phyloP scores from a whole-genome alignment of 257 asterid genomes.

The Petunia secreta region DNA sequence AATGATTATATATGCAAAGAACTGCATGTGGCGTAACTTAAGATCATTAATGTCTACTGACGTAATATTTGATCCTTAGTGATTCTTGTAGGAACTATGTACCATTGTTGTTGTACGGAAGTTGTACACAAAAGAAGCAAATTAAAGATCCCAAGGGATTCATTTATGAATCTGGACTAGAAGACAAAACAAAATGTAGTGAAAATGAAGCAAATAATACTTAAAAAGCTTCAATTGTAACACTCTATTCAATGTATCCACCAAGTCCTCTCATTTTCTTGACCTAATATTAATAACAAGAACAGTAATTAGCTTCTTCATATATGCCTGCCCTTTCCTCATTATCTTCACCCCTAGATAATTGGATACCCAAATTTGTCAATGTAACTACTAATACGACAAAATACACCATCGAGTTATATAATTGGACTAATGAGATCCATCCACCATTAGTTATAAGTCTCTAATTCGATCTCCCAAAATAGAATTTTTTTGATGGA shows the following conservation, averaged over 20 bases:
- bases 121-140: conserved; percentile 35
- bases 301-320: conserved; percentile 11
- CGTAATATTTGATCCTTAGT: not conserved
- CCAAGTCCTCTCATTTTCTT: not conserved
- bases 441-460: too few relatives aligned
- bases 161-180: conserved; percentile 48
- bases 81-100: conserved; percentile 14
- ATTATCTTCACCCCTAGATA: conserved; percentile 30
- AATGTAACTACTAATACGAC: conserved; percentile 39
- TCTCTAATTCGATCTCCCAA: too few relatives aligned
- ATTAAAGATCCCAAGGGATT: conserved; percentile 26
- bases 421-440: too few relatives aligned
- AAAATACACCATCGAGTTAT: conserved; percentile 25
- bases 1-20: not conserved
- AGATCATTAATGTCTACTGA: not conserved
- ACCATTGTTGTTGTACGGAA: conserved; percentile 50
- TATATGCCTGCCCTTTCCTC: not conserved
- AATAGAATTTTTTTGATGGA: too few relatives aligned
- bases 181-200: conserved; percentile 42
- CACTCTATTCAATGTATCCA: conserved; percentile 16
- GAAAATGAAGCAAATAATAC: conserved; percentile 19
- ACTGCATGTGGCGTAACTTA: not conserved
- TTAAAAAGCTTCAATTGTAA: conserved; percentile 9
- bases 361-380: conserved; percentile 36
- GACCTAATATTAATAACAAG: not conserved